phyloP scores from a whole-genome alignment of 345 rosid genomes.

The Ailanthus altissimus region DNA sequence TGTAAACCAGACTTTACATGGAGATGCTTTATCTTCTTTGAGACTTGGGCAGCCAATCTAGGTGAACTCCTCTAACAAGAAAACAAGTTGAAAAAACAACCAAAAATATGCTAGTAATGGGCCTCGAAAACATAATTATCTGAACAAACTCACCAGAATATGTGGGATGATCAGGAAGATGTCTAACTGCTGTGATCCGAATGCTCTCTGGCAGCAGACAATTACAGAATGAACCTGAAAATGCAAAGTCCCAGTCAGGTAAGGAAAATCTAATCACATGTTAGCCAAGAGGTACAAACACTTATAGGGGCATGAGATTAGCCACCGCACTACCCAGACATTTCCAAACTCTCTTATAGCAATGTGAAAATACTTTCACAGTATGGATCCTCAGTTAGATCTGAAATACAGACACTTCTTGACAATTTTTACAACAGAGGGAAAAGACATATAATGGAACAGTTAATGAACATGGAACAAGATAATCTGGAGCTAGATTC shows the following conservation, averaged over 20 bases:
- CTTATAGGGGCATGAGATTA: background rate
- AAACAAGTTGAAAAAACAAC: background rate
- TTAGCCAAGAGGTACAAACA: slow-evolving; percentile 7
- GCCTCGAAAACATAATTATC: slow-evolving; percentile 9
- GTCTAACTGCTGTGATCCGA: slow-evolving; percentile 75
- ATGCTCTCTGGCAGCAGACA: slow-evolving; percentile 90
- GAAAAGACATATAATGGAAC: background rate
- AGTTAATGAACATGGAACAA: background rate
- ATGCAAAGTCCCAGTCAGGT: slow-evolving; percentile 30
- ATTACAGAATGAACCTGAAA: slow-evolving; percentile 92
- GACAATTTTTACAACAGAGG: background rate
- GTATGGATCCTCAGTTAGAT: background rate
- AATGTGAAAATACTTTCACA: background rate
- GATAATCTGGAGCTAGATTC: background rate
- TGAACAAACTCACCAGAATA: slow-evolving; percentile 60
- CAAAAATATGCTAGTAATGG: background rate
- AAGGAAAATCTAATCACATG: background rate
- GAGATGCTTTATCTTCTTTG: background rate
- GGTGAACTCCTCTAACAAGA: background rate
- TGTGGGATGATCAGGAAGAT: slow-evolving; percentile 70
- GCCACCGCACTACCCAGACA: background rate
- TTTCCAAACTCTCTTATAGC: background rate
- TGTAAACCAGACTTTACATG: background rate
- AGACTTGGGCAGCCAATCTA: background rate
- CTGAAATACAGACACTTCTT: background rate